Evolutionary conservation across 352 stramenopile genomes (phyloP), one percentile per base, ranked within the genome.

Genomic region (Phytopythium mirpurense): DNA sequence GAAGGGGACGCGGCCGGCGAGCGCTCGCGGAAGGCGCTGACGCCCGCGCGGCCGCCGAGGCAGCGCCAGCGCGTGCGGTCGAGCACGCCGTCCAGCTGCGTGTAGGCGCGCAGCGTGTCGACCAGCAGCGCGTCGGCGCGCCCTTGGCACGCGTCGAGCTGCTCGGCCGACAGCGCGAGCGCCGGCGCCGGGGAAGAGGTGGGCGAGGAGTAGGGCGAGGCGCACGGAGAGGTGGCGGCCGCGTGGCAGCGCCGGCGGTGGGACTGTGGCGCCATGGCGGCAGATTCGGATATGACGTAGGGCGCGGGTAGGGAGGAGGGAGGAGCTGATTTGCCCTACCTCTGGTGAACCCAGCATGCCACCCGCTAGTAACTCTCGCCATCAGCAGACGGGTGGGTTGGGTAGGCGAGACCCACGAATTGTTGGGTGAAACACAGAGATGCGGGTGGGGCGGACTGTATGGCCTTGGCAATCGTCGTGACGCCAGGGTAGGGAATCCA

Each of bases 81-180:
- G 3, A 78, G 37, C 4, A 64, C 46, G 18, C 46, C 46, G 21
- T 63, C 49, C 7, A 71, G 43, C 12, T 57, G 24, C 10, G 51
- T 36, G 36, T 79, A 82, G 3, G 60, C 63, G 23, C 51, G 36
- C 18, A 85, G 65, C 3, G 74, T 80, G 32, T 67, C 34, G 1
- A 49, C 58, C 12, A 85, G 58, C 16, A 53, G 59, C 7, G 56
- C 51, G 37, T 78, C 67, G 5, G 70, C 68, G 15, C 47, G 52
- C 11, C 70, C 55, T 38, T 78, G 66, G 54, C 63, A 82, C 11
- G 42, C 59, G 36, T 77, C 66, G 10, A 84, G 70, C 41, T 76
- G 65, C 14, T 55, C 51, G 18, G 65, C 29, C 3, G 49, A 46
- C 38, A 72, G 51, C 7, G 18, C 42, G 36, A 67, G 35, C 18